Evolutionary conservation across 1,284 basidiomycete genomes (phyloP).

Genomic region (Neotropicomus parvogracilis): DNA sequence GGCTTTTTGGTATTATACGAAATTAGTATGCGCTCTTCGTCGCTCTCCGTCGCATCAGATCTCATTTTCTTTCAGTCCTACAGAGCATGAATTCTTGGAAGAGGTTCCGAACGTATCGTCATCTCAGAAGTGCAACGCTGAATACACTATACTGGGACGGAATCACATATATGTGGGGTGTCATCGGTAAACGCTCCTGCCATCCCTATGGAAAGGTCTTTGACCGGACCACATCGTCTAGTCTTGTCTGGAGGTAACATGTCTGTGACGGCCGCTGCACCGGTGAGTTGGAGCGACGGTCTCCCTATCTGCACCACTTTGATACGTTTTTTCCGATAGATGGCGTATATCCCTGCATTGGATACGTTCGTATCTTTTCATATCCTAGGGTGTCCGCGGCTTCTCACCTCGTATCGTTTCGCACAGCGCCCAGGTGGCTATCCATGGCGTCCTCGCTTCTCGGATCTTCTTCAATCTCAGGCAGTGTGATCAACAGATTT

Average conservation of each 20-base stretch:
- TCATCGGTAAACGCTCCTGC: conserved; percentile 20
- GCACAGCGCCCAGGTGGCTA: conserved; percentile 27
- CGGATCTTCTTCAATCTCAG: conserved; percentile 33
- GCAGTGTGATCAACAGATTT: conserved; percentile 13
- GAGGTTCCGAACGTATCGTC: conserved; percentile 26
- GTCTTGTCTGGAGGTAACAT: conserved; percentile 23
- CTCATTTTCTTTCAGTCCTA: conserved; percentile 19
- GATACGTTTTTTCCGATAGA: conserved; percentile 9
- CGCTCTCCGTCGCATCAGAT: not conserved
- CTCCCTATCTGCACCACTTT: not conserved
- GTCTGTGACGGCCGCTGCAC: conserved; percentile 17
- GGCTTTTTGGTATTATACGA: conserved; percentile 24
- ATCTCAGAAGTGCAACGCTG: conserved; percentile 17
- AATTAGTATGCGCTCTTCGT: conserved; percentile 21
- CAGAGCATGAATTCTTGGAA: conserved; percentile 28
- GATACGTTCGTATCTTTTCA: conserved; percentile 27
- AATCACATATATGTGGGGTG: conserved; percentile 28
- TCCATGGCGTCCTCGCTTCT: conserved; percentile 29
- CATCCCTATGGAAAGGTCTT: not conserved
- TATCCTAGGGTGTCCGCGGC: not conserved
- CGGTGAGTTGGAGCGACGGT: conserved; percentile 14
- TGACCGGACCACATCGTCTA: conserved; percentile 6
- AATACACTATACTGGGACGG: conserved; percentile 30
- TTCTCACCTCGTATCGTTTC: conserved; percentile 11
- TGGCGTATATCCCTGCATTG: conserved; percentile 19